Evolutionary conservation across 2,329 filamentous ascomycete genomes (phyloP), one percentile per base, ranked within the genome.

Genomic region (Colletotrichum viniferum): DNA sequence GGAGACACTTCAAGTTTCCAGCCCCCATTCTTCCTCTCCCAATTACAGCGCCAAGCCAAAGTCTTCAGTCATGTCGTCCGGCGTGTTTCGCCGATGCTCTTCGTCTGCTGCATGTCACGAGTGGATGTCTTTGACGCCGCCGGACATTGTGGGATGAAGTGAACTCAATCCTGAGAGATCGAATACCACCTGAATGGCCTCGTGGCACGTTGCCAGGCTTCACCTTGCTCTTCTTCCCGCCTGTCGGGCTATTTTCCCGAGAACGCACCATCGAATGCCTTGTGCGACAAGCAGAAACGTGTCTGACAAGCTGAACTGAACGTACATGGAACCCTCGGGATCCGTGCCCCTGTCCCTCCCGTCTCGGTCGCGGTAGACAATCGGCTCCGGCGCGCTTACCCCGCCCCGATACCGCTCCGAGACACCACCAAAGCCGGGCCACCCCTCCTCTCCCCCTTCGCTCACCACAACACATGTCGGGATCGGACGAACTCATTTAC

Each of bases 391-490:
- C 43, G 28, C 2, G 34, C 32, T 48, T 66, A 55, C 63, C 63
- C 63, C 63, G 63, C 63, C 63, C 63, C 63, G 63, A 66, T 66
- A 66, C 43, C 63, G 63, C 63, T 66, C 63, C 63, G 63, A 32
- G 24, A 30, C 63, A 21, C 43, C 38, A 52, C 9, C 8, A 63
- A 63, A 63, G 28, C 61, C 61, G 34, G 61, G 21, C n/a, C 61
- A 26, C 28, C 52, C 55, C 24, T 48, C 21, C 26, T 16, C 8
- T 4, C 7, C 66, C 66, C 18, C 32, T 32, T 16, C 24, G 16
- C 32, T 21, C 18, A 61, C 24, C 34, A 32, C 65, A 68, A 43
- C 65, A 68, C 55, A 18, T 28, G 21, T n/a, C 18, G 28, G 26
- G 26, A 69, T 26, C 36, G n/a, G 28, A 52, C 36, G n/a, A 65